Percentiles rank a stretch among this genome's conserved stretches.
These are phyloP conservation scores for Phycomyces blakesleeanus DNA, from an alignment of 192 early-diverging fungal species.

Conservation along the genomic window DNA sequence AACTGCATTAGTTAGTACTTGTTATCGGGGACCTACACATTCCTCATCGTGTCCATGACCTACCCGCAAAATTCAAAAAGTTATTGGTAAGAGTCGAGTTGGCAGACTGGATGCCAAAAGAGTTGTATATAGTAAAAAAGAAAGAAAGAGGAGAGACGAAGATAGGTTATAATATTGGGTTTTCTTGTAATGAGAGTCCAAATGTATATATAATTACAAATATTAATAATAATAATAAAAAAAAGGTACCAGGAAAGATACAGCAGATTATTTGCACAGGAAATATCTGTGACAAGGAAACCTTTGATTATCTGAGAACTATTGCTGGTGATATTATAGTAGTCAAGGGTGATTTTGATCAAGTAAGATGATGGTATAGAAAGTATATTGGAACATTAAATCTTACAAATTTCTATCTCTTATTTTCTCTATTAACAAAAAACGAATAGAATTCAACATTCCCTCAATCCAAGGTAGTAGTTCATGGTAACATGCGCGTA, in stretches of 20 bases:
- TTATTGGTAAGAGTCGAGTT: slow-evolving; percentile 59
- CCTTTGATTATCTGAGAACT: slow-evolving; percentile 82
- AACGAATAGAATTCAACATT: slow-evolving; percentile 42
- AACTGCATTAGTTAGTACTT: slow-evolving; percentile 62
- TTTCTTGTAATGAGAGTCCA: no score
- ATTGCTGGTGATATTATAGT: slow-evolving; percentile 72
- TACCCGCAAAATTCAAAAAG: slow-evolving; percentile 91
- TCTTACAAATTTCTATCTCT: background rate
- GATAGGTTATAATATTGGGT: no score
- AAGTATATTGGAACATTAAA: no score
- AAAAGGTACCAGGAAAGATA: slow-evolving; percentile 88
- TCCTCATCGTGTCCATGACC: slow-evolving; percentile 82
- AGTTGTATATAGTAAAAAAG: no score
- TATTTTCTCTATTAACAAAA: background rate
- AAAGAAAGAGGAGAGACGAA: no score
- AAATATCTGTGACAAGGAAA: slow-evolving; percentile 79
- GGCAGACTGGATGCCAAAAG: background rate
- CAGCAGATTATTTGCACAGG: slow-evolving; percentile 93
- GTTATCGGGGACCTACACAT: slow-evolving; percentile 95
- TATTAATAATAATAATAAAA: background rate
- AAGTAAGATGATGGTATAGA: no score
- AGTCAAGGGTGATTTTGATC: slow-evolving; percentile 84
- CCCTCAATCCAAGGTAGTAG: slow-evolving; percentile 64
- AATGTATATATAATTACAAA: no score
- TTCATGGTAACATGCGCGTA: slow-evolving; percentile 57